Base-by-base conservation (phyloP, 2,329 filamentous ascomycete species). In the Alternaria sp. region DNA sequence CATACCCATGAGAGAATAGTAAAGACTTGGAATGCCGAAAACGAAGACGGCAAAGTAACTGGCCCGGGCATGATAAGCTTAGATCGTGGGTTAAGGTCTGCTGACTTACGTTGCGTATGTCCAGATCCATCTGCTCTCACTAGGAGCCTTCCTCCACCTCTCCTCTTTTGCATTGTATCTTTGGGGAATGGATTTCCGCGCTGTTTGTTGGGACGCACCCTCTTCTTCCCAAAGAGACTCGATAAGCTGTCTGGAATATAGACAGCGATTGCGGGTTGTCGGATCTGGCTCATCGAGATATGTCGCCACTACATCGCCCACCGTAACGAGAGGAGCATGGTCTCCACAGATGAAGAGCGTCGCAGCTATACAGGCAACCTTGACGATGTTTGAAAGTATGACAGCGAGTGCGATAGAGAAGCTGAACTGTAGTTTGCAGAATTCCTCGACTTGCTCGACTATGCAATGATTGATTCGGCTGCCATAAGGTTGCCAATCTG, bases 351-450 rank as follows among this genome's bases (percentile, higher is more conserved):
- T 32, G 26, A 57, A 72, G 5, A 70, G 60, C 6, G 66, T 69
- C 49, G 62, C 25, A 19, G 66, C 67, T 9, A 66, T 63, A 25
- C 53, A 60, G 7, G 43, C 19, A 1, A 51, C 54, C 19, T 70
- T 70, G 36, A 64, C 28, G 1, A 67, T 4, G 11, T 67, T 70
- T 25, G 56, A 21, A 6, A 64, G 2, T 3, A 67, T 62, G 12
- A 70, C 63, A 7, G 45, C 13, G 5, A 66, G 43, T 7, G 73
- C 66, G 12, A 79, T 67, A 3, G 67, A 45, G n/a, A 74, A 51
- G 56, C 66, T 74, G 59, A 76, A 73, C 28, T 77, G 62, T 4
- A 78, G 25, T 43, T 70, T 71, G 60, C 74, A 77, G 1, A 61
- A 40, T 32, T 76, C 72, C 3, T 68, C 50, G 0, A 65, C 63